Conservation (phyloP, 2,329 filamentous ascomycete genomes). For the Paracamarosporium sp. region DNA sequence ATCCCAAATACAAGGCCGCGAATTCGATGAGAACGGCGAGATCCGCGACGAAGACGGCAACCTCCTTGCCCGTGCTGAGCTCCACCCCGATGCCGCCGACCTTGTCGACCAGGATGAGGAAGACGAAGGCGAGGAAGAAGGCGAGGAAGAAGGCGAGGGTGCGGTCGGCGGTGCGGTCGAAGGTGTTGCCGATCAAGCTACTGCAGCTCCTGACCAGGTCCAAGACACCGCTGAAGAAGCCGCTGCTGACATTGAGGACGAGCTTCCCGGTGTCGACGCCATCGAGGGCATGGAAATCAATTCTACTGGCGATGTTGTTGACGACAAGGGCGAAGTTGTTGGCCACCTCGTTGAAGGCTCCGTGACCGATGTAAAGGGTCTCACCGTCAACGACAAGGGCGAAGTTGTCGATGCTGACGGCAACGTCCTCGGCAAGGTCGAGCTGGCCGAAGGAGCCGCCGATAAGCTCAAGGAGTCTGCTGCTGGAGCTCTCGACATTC, state of each 20-base stretch:
- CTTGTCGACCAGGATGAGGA: constrained; percentile 44
- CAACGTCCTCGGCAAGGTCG: constrained; percentile 58
- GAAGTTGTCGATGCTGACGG: constrained; percentile 59
- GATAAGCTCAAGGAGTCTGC: constrained; percentile 54
- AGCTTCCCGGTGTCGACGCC: constrained; percentile 59
- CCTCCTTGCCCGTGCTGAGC: constrained; percentile 59
- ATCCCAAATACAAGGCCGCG: constrained; percentile 54
- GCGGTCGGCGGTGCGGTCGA: constrained; percentile 4
- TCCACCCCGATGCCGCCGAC: constrained; percentile 55
- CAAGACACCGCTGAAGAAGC: constrained; percentile 40
- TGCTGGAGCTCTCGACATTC: constrained; percentile 50
- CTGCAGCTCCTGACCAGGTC: constrained; percentile 31
- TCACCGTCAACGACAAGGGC: constrained; percentile 59
- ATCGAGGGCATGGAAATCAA: constrained; percentile 60
- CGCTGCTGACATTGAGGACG: constrained; percentile 51
- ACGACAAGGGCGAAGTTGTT: constrained; percentile 57
- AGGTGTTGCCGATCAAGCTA: constrained; percentile 27
- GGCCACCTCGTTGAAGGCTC: constrained; percentile 57
- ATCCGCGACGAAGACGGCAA: constrained; percentile 63
- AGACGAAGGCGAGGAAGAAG: constrained; percentile 30
- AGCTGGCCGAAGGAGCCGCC: constrained; percentile 57
- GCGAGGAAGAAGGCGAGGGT: constrained; percentile 17
- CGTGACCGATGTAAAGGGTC: constrained; percentile 55
- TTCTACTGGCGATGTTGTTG: constrained; percentile 57
- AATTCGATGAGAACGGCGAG: constrained; percentile 61